Evolutionary conservation across 2,329 filamentous ascomycete species (phyloP).

Genomic region (Neocatenulostroma microsporum): DNA sequence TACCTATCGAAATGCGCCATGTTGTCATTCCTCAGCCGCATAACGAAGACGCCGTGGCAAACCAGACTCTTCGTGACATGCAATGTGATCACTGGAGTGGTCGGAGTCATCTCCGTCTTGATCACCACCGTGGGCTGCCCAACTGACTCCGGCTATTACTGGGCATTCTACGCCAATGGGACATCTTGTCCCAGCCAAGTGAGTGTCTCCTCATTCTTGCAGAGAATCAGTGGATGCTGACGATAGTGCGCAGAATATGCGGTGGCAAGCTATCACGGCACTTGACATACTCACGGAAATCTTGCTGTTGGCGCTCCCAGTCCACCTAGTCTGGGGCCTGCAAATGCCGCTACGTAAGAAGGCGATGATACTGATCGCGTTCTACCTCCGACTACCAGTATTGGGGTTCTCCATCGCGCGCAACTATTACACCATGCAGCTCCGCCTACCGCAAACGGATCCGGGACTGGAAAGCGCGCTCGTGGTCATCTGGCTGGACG

Average conservation of each 20-base stretch:
- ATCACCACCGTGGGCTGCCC: conserved; percentile 22
- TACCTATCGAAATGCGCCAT: conserved; percentile 28
- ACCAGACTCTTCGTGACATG: conserved; percentile 21
- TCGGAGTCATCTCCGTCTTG: conserved; percentile 26
- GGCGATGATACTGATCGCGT: conserved; percentile 30
- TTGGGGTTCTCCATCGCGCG: conserved; percentile 30
- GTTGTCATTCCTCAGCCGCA: conserved; percentile 26
- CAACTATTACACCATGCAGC: conserved; percentile 27
- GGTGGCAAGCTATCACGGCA: conserved; percentile 33
- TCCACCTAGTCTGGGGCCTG: conserved; percentile 31
- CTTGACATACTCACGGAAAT: conserved; percentile 34
- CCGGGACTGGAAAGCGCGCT: conserved; percentile 27
- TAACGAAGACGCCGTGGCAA: conserved; percentile 22
- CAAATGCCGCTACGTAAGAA: conserved; percentile 31
- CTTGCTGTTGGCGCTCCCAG: conserved; percentile 24
- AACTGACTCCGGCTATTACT: conserved; percentile 21
- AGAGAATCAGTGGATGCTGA: conserved; percentile 6
- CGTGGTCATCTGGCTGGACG: conserved; percentile 30
- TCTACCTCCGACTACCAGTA: conserved; percentile 31
- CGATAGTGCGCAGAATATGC: conserved; percentile 14
- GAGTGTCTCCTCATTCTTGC: not conserved
- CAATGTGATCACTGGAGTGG: conserved; percentile 15
- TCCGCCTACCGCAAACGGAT: conserved; percentile 22
- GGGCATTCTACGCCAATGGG: conserved; percentile 21
- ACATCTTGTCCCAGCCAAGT: conserved; percentile 23